Percentiles rank a stretch among this genome's conserved stretches.
phyloP scores from a whole-genome alignment of 192 early-diverging fungal genomes.

The Rhizophagus prolifer region DNA sequence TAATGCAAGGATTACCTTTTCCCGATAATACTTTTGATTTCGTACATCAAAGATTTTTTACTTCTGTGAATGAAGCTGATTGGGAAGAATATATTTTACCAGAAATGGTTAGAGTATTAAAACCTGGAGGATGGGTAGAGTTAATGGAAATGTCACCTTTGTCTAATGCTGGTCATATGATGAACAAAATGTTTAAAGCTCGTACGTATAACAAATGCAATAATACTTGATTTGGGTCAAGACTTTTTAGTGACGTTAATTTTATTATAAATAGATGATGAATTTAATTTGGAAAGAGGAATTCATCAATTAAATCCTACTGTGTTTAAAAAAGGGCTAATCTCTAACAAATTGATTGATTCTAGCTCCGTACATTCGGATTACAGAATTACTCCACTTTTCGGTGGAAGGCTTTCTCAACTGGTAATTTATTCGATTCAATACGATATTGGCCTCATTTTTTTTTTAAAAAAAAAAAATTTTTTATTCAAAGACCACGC shows the following conservation, averaged over 20 bases:
- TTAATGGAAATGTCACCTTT: constrained; percentile 7
- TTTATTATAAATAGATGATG: neutral
- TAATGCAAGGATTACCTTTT: constrained; percentile 6
- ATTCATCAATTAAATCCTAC: neutral
- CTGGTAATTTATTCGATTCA: neutral
- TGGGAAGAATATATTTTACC: constrained; percentile 2
- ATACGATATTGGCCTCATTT: no score
- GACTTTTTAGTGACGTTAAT: no score
- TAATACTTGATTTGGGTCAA: no score
- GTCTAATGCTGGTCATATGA: neutral
- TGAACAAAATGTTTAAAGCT: neutral
- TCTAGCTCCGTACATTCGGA: neutral
- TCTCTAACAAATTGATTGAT: neutral
- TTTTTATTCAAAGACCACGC: no score
- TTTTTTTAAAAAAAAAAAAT: no score
- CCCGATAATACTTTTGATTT: constrained; percentile 15
- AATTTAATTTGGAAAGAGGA: neutral
- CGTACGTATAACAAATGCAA: no score
- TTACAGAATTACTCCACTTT: neutral
- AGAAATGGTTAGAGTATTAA: neutral
- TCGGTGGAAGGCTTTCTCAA: neutral
- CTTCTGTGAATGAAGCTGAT: neutral
- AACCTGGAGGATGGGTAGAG: neutral
- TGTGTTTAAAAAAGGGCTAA: neutral
- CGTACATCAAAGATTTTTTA: constrained; percentile 13